Conservation (phyloP, 1,284 basidiomycete genomes). For the Pseudomicrostroma phylloplanum region DNA sequence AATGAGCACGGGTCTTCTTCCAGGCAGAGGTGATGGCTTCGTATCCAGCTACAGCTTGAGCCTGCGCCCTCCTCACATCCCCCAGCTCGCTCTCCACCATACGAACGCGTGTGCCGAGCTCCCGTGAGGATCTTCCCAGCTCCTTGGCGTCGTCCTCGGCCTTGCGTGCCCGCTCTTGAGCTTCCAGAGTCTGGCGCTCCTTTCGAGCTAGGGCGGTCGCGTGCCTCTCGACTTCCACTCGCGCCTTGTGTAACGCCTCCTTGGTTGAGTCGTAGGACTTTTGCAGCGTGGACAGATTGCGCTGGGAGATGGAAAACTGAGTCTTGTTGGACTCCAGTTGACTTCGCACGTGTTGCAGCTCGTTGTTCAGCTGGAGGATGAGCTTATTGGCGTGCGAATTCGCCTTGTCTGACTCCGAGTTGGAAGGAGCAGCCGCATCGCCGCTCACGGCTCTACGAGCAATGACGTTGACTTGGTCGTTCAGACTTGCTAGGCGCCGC, state of each 20-base stretch:
- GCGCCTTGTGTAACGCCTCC: conserved; percentile 68
- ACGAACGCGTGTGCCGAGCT: conserved; percentile 41
- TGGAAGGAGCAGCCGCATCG: not conserved
- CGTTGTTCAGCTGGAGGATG: conserved; percentile 27
- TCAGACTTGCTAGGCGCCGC: conserved; percentile 5
- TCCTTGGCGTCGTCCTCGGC: conserved; percentile 47
- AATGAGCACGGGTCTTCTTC: conserved; percentile 24
- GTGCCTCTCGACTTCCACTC: conserved; percentile 74
- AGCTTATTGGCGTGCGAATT: conserved; percentile 20
- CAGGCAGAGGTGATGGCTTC: conserved; percentile 27
- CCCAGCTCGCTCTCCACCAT: conserved; percentile 34
- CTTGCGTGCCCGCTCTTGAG: conserved; percentile 42
- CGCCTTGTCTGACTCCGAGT: not conserved
- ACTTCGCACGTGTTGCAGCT: conserved; percentile 17
- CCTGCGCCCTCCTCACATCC: conserved; percentile 26
- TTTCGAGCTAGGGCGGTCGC: conserved; percentile 78
- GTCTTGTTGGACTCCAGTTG: conserved; percentile 72
- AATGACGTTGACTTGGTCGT: conserved; percentile 8
- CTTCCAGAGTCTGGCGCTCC: conserved; percentile 71
- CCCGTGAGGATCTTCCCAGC: conserved; percentile 31
- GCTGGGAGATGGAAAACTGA: conserved; percentile 68
- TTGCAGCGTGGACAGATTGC: conserved; percentile 66
- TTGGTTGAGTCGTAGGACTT: conserved; percentile 77
- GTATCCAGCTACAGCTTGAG: conserved; percentile 29
- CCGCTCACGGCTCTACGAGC: conserved; percentile 9